Percentiles rank a stretch among this genome's conserved stretches.
Evolutionary conservation across 2,329 filamentous ascomycete genomes (phyloP).

Genomic region (Alternaria sp.): DNA sequence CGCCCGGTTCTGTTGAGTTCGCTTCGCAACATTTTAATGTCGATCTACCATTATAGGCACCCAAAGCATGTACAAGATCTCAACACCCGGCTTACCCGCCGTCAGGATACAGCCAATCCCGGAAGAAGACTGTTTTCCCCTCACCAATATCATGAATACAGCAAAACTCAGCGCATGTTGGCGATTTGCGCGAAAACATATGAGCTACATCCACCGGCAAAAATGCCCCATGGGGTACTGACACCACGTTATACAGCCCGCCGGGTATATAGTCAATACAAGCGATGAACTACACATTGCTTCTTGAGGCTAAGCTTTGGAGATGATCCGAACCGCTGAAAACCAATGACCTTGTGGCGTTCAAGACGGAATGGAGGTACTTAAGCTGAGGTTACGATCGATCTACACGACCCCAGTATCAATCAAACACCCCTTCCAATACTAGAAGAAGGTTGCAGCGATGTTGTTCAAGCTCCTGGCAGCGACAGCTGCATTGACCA

Average conservation of each 20-base stretch:
- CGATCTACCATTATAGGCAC: not conserved
- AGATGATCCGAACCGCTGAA: not conserved
- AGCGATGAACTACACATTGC: not conserved
- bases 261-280: constrained; percentile 11
- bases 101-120: not conserved
- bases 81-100: not conserved
- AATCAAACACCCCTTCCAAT: not conserved
- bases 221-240: constrained; percentile 8
- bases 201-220: constrained; percentile 6
- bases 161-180: not conserved
- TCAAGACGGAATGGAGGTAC: constrained; percentile 2
- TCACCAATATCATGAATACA: not conserved
- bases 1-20: not conserved
- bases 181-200: not conserved
- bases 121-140: not conserved
- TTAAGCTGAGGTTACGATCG: constrained; percentile 4
- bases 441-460: not conserved
- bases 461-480: constrained; percentile 9
- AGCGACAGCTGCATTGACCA: not conserved
- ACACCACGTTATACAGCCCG: not conserved
- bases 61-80: not conserved
- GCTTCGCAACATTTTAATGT: not conserved
- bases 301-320: constrained; percentile 5
- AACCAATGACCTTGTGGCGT: not conserved
- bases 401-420: not conserved